Percentiles rank a stretch among this genome's conserved stretches.
These are phyloP conservation scores for Torulaspora gathmanii DNA, from an alignment of 805 yeast genomes.

Conservation along the genomic window DNA sequence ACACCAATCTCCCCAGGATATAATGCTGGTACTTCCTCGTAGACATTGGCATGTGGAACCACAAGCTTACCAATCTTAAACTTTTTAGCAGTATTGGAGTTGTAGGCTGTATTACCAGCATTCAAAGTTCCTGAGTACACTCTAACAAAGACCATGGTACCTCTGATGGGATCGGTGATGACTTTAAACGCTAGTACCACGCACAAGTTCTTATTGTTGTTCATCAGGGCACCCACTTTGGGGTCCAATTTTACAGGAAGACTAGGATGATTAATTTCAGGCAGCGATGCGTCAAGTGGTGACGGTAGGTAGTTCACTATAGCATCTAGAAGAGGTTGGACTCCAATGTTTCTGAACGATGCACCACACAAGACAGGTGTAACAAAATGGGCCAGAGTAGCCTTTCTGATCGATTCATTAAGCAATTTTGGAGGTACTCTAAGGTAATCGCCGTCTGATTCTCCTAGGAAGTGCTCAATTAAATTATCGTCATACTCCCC, in stretches of 20 bases:
- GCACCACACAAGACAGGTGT: conserved; percentile 91
- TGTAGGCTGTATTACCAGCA: conserved; percentile 56
- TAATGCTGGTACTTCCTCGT: conserved; percentile 62
- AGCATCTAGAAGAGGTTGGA: conserved; percentile 88
- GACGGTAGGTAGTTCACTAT: conserved; percentile 74
- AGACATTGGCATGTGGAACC: conserved; percentile 83
- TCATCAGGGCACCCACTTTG: conserved; percentile 46
- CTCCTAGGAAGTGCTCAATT: conserved; percentile 70
- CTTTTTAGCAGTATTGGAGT: conserved; percentile 64
- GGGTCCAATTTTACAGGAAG: conserved; percentile 40
- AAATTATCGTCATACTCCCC: conserved; percentile 78
- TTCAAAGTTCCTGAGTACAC: conserved; percentile 78
- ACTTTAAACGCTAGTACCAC: conserved; percentile 90
- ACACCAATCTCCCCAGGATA: conserved; percentile 88
- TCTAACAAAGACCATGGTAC: conserved; percentile 78
- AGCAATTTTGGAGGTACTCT: conserved; percentile 52
- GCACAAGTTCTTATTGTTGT: conserved; percentile 55
- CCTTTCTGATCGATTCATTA: conserved; percentile 55
- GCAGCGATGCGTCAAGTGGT: conserved; percentile 60
- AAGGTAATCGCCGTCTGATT: conserved; percentile 61
- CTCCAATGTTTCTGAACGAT: conserved; percentile 87
- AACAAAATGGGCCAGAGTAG: conserved; percentile 54
- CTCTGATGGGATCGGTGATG: conserved; percentile 75
- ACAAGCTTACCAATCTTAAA: conserved; percentile 64
- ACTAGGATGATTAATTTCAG: conserved; percentile 38